Percentiles rank a stretch among this genome's conserved stretches.
phyloP scores from a whole-genome alignment of 371 early-diverging fungal species.

The Lichtheimia corymbifera region DNA sequence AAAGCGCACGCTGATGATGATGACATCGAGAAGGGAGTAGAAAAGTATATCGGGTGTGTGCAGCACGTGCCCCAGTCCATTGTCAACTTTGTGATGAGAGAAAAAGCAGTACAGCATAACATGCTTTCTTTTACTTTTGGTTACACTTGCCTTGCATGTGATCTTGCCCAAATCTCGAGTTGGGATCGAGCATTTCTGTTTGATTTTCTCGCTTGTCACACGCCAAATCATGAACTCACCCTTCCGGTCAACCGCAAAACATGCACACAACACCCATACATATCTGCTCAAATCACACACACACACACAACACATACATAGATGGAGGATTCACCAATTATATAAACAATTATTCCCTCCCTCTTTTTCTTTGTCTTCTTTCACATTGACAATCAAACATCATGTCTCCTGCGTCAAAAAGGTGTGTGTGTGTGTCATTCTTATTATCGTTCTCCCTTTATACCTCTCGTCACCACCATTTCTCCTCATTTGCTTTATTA shows the following conservation, averaged over 20 bases:
- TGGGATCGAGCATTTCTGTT: constrained; percentile 1
- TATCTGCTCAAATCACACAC: no score
- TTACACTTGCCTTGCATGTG: not conserved
- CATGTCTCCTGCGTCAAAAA: no score
- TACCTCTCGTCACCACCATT: no score
- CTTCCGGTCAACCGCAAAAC: not conserved
- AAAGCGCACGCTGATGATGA: no score
- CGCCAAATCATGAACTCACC: constrained; percentile 8
- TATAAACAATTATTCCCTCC: constrained; percentile 1
- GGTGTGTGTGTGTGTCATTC: no score
- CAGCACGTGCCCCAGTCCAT: no score
- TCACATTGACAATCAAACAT: not conserved
- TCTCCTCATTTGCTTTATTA: no score
- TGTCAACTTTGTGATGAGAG: no score
- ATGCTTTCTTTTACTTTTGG: not conserved
- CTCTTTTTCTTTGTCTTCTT: constrained; percentile 4
- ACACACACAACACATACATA: no score
- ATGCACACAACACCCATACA: constrained; percentile 1
- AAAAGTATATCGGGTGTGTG: no score
- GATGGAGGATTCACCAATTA: not conserved
- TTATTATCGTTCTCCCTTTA: no score
- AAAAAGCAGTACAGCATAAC: not conserved
- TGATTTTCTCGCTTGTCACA: constrained; percentile 11
- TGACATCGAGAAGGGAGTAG: no score
- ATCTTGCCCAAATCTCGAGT: not conserved